Evolutionary conservation across 306 rosid genomes (phyloP).

Genomic region (Rosa lucieae): DNA sequence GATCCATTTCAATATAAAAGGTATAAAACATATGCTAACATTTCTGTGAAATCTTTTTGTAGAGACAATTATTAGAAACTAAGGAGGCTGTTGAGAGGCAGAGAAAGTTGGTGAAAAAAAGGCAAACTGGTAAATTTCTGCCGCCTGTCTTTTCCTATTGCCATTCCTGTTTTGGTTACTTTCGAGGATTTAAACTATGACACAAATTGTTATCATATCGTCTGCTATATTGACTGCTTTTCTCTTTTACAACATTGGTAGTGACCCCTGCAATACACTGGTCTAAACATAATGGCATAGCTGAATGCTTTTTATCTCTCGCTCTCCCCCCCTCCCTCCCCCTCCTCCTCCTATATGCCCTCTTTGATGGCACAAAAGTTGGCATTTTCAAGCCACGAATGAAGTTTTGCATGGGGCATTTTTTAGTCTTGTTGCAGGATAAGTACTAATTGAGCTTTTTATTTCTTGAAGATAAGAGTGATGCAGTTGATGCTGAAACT

Average conservation of each 20-base stretch:
- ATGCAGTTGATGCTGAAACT: constrained; percentile 63
- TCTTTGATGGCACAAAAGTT: neutral
- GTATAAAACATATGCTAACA: neutral
- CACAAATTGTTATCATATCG: neutral
- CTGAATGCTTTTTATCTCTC: neutral
- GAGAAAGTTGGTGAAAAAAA: constrained; percentile 88
- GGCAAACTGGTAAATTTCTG: constrained; percentile 60
- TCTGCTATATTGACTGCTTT: neutral
- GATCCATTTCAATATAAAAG: neutral
- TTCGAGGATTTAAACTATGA: neutral
- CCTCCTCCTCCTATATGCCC: too few species aligned
- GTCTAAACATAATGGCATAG: neutral
- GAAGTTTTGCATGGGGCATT: neutral
- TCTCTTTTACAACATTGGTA: neutral
- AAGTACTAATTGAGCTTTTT: constrained; percentile 17
- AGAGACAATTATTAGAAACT: constrained; percentile 86
- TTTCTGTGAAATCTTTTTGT: neutral
- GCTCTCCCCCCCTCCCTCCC: neutral
- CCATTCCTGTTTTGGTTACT: neutral
- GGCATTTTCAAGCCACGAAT: neutral
- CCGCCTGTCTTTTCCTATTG: constrained; percentile 5
- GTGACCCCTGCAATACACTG: neutral
- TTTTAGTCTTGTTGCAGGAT: neutral
- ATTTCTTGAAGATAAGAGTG: constrained; percentile 66
- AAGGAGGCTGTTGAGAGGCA: constrained; percentile 93